phyloP scores from a whole-genome alignment of 176 grass and related monocot species.

The Musa beccarii region DNA sequence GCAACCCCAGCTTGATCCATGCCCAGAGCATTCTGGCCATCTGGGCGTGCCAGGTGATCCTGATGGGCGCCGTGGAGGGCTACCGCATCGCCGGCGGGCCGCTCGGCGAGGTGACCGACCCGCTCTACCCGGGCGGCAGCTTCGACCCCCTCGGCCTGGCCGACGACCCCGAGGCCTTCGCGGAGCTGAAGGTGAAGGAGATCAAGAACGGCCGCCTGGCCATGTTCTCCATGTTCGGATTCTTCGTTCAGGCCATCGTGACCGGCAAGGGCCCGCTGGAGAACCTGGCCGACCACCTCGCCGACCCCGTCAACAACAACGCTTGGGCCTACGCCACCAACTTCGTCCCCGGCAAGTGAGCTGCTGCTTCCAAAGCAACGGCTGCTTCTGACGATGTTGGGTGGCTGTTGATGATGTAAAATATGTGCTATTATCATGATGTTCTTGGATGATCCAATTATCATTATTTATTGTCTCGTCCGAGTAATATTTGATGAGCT shows the following conservation, averaged over 20 bases:
- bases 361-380: too few relatives aligned
- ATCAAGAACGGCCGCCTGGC: constrained; percentile 78
- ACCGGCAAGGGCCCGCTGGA: constrained; percentile 80
- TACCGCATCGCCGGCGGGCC: constrained; percentile 73
- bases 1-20: constrained; percentile 75
- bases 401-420: too few relatives aligned
- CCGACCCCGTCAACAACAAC: constrained; percentile 93
- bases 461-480: too few relatives aligned
- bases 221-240: constrained; percentile 97
- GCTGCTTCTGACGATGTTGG: too few relatives aligned
- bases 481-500: too few relatives aligned
- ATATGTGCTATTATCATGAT: too few relatives aligned
- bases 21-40: constrained; percentile 85
- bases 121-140: constrained; percentile 70
- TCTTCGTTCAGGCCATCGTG: constrained; percentile 80
- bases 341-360: constrained; percentile 78
- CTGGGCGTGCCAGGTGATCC: constrained; percentile 68
- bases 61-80: constrained; percentile 85
- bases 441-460: too few relatives aligned
- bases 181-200: constrained; percentile 87
- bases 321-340: constrained; percentile 89
- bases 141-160: constrained; percentile 75
- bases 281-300: constrained; percentile 83
- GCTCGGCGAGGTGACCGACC: constrained; percentile 68
- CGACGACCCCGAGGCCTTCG: constrained; percentile 72